These are phyloP conservation scores for Lasiosphaeria miniovina DNA, from an alignment of 495 filamentous ascomycete genomes.

Conservation along the genomic window DNA sequence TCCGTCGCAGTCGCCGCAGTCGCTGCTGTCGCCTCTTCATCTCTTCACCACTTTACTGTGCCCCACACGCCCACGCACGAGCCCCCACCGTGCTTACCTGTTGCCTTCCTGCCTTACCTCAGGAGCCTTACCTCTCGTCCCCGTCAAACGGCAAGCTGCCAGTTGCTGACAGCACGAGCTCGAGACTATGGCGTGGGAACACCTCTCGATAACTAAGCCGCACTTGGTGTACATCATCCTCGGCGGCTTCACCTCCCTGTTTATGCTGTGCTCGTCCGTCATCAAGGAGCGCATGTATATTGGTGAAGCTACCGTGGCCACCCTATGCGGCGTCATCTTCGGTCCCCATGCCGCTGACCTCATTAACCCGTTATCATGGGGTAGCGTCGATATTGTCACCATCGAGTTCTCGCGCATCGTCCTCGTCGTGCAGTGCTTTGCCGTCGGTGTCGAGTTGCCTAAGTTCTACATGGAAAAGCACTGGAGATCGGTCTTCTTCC, in stretches of 20 bases:
- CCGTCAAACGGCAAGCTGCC: conserved; percentile 1
- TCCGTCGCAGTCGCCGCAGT: too few relatives aligned
- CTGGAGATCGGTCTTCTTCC: conserved; percentile 86
- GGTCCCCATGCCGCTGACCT: conserved; percentile 91
- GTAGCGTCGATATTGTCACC: conserved; percentile 91
- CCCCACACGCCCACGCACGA: too few relatives aligned
- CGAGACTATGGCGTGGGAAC: conserved; percentile 82
- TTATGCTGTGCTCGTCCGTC: conserved; percentile 96
- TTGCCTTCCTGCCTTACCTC: background rate
- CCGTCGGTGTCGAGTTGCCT: conserved; percentile 96
- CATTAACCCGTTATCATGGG: conserved; percentile 83
- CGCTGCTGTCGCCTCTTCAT: too few relatives aligned
- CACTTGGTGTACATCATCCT: conserved; percentile 98
- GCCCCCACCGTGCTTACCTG: too few relatives aligned
- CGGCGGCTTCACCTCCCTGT: conserved; percentile 94
- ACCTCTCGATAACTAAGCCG: conserved; percentile 87
- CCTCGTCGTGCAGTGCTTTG: conserved; percentile 98
- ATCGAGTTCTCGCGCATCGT: conserved; percentile 97
- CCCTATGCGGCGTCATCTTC: conserved; percentile 94
- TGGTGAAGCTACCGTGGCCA: conserved; percentile 96
- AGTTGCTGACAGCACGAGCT: conserved; percentile 1
- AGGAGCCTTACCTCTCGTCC: background rate
- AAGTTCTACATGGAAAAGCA: conserved; percentile 97
- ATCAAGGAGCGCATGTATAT: conserved; percentile 99
- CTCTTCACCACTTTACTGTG: too few relatives aligned